Base-by-base conservation (phyloP, 176 grass and related monocot genomes). In the barley (Hordeum vulgare) region DNA sequence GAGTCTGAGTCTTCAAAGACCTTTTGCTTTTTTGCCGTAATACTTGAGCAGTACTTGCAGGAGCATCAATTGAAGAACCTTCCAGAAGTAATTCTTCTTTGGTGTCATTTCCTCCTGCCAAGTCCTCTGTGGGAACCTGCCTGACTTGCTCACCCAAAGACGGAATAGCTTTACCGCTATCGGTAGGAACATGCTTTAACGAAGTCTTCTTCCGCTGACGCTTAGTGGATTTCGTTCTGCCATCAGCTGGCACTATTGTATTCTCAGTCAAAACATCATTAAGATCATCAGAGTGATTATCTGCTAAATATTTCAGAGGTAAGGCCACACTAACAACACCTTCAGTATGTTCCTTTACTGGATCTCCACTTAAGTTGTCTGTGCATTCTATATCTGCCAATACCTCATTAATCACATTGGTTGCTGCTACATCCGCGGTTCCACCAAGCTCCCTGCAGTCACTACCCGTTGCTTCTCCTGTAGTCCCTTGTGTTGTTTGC, bases 311-410 rank as follows among this genome's bases (percentile, higher is more conserved):
- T 79, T 77, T 90, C 0, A 18, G 82, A 83, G 77, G 67, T 41
- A 66, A 83, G 49, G 69, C 29, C 51, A 77, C 82, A 80, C 60
- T 57, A 59, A 66, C 9, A 66, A 29, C 62, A 71, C 33, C 76
- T 87, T 83, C 29, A 74, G 33, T 74, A 37, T 81, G 71, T 78
- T 47, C 80, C 49, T 23, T 26, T 60, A 68, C 24, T 9, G 70
- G 12, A 71, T 89, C 61, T 66, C 2, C 47, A 67, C 10, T 68
- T 78, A 61, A 79, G 36, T 26, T 35, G 31, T 78, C 64, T 51
- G 58, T 83, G 47, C 79, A 80, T 70, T 74, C 73, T 65, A 90
- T 79, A 82, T 90, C 82, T 72, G 77, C 37, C 65, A 86, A 81
- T 81, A 78, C 58, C 59, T 85, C 77, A 78, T 81, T 73, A 80